phyloP scores from a whole-genome alignment of 257 asterid genomes.

The Apocynum venetum region DNA sequence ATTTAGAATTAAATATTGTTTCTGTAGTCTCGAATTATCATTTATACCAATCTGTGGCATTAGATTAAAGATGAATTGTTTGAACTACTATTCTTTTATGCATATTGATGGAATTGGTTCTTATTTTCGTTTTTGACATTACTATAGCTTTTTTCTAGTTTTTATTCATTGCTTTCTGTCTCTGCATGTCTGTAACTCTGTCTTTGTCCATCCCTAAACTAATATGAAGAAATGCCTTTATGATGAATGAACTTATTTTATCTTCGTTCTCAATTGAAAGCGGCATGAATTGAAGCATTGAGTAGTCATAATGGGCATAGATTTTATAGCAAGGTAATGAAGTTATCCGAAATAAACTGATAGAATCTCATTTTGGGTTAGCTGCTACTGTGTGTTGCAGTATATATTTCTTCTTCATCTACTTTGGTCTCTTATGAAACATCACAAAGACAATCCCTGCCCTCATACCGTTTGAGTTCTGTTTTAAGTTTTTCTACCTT shows the following conservation, averaged over 20 bases:
- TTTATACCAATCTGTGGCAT: neutral
- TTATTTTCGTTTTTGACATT: neutral
- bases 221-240: neutral
- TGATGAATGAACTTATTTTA: neutral
- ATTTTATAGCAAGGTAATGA: neutral
- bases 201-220: neutral
- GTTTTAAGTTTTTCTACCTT: neutral
- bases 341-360: neutral
- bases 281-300: neutral
- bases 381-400: neutral
- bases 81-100: neutral
- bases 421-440: neutral
- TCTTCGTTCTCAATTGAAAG: neutral
- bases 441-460: neutral
- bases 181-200: neutral
- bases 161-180: neutral
- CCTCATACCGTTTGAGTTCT: neutral
- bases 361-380: neutral
- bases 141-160: neutral
- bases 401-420: neutral
- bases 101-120: neutral
- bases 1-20: constrained; percentile 17
- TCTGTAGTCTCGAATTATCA: neutral
- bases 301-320: too few species aligned
- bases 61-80: neutral